phyloP scores from a whole-genome alignment of 139 green algal genomes.

The Chlamydomonas asymmetrica region DNA sequence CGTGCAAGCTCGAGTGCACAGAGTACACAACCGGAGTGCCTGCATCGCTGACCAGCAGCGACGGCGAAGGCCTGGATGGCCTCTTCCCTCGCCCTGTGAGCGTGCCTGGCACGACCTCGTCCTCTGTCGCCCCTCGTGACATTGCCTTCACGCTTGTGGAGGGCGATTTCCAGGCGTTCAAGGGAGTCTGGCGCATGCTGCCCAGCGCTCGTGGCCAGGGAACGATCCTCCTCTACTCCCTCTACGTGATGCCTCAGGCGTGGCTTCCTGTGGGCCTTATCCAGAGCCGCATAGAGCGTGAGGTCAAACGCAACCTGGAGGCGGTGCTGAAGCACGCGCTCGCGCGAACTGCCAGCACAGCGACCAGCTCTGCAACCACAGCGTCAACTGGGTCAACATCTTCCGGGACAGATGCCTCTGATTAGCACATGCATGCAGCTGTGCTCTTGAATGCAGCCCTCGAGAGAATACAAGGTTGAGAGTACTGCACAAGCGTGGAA shows the following conservation, averaged over 20 bases:
- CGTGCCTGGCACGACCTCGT: neutral
- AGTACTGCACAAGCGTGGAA: too few relatives aligned
- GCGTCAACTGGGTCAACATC: neutral
- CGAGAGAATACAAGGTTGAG: too few relatives aligned
- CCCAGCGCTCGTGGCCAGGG: neutral
- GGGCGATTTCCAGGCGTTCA: slow-evolving; percentile 86
- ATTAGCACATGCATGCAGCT: too few relatives aligned
- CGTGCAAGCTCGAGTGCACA: slow-evolving; percentile 71
- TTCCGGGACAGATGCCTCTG: neutral
- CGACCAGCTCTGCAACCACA: slow-evolving; percentile 2
- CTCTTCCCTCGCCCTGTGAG: slow-evolving; percentile 16
- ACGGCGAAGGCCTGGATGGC: slow-evolving; percentile 23
- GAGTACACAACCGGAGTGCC: slow-evolving; percentile 49
- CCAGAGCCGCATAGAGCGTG: slow-evolving; percentile 61
- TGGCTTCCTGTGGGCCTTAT: slow-evolving; percentile 79
- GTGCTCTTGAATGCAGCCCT: too few relatives aligned
- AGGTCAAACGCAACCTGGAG: slow-evolving; percentile 69
- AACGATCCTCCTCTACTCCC: slow-evolving; percentile 66
- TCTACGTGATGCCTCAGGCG: slow-evolving; percentile 74
- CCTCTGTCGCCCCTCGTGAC: slow-evolving; percentile 37
- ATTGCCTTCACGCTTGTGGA: slow-evolving; percentile 77
- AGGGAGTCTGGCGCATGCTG: slow-evolving; percentile 81
- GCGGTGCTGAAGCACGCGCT: slow-evolving; percentile 51
- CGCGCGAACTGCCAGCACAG: neutral
- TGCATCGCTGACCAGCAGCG: neutral